Evolutionary conservation across 148 eudicot genomes (phyloP), one percentile per base, ranked within the genome.

Genomic region (Dianthus caryophyllus): DNA sequence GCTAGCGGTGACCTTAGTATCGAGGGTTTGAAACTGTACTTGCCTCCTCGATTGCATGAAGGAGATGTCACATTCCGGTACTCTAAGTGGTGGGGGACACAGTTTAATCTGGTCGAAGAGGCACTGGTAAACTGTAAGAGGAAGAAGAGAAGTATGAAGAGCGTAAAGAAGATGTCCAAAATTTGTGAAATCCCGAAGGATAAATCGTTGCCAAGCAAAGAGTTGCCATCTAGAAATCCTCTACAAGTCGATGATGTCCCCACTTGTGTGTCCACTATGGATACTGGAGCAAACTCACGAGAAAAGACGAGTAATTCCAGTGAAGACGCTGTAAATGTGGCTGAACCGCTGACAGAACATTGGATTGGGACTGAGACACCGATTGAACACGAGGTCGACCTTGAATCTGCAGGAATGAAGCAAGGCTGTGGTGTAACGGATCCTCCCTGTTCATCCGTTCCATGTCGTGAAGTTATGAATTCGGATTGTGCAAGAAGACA

Each of bases 41-140:
- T 61, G 17, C 65, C 49, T 61, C 48, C 47, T 61, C 48, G 48
- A 39, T 20, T 61, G 29, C 26, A 38, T 2, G 65, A 21, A 61
- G 65, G 65, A 38, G 65, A 39, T 61, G n/a, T 39, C 21, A 61
- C 65, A 61, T 12, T 10, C 38, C 49, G 65, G 27, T 61, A 61
- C 30, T 61, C 46, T 39, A 4, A 39, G 12, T 61, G 65, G 65
- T 61, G 48, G 65, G 13, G 29, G 57, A 2, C 30, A 24, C 11
- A 30, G 29, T 53, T 9, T 18, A 24, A 24, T 53, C 29, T 12
- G 21, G 29, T 8, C 10, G 29, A 22, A 22, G 57, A 53, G 57
- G 9, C 27, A 1, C 29, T 24, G 5, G 30, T 53, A 22, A 30
- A 30, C 4, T 53, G 57, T 24, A 53, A 24, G 29, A 53, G 57